Percentiles rank a stretch among this genome's conserved stretches.
phyloP scores from a whole-genome alignment of 805 yeast species.

The Candida germanica region DNA sequence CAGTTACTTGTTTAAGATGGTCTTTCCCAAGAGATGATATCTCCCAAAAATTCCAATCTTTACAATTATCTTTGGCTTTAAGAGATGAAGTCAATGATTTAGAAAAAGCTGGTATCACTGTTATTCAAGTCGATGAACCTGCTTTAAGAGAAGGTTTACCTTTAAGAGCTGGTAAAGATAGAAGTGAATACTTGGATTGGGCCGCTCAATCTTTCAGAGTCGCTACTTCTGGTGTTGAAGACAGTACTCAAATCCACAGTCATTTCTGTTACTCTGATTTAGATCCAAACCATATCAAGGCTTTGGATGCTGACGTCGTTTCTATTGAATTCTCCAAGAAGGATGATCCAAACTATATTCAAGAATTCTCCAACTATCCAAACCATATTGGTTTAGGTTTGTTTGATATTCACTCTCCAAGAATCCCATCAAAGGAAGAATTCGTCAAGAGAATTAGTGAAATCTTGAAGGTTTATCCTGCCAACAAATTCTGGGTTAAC shows the following conservation, averaged over 20 bases:
- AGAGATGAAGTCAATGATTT: constrained; percentile 98
- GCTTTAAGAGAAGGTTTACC: constrained; percentile 99
- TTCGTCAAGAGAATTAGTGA: constrained; percentile 90
- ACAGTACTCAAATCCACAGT: constrained; percentile 97
- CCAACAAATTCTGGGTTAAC: constrained; percentile 99
- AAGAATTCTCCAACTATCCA: constrained; percentile 97
- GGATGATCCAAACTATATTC: constrained; percentile 97
- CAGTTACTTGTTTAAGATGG: constrained; percentile 99
- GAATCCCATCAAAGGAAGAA: constrained; percentile 97
- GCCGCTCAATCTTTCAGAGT: constrained; percentile 99
- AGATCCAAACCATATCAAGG: constrained; percentile 99
- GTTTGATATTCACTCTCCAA: constrained; percentile 99
- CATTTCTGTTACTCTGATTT: constrained; percentile 99
- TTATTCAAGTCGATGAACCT: constrained; percentile 99
- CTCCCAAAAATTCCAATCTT: constrained; percentile 87
- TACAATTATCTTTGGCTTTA: constrained; percentile 94
- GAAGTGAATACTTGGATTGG: constrained; percentile 95
- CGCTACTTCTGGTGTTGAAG: constrained; percentile 96
- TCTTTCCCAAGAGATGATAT: constrained; percentile 99
- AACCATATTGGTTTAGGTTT: constrained; percentile 99
- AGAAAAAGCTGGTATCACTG: constrained; percentile 97
- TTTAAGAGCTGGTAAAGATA: constrained; percentile 95
- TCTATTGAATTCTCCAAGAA: constrained; percentile 99
- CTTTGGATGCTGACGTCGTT: constrained; percentile 98
- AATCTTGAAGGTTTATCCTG: constrained; percentile 95